These are phyloP conservation scores for Eimeria nieschulzi DNA, from an alignment of 169 alveolate species.

Conservation along the genomic window DNA sequence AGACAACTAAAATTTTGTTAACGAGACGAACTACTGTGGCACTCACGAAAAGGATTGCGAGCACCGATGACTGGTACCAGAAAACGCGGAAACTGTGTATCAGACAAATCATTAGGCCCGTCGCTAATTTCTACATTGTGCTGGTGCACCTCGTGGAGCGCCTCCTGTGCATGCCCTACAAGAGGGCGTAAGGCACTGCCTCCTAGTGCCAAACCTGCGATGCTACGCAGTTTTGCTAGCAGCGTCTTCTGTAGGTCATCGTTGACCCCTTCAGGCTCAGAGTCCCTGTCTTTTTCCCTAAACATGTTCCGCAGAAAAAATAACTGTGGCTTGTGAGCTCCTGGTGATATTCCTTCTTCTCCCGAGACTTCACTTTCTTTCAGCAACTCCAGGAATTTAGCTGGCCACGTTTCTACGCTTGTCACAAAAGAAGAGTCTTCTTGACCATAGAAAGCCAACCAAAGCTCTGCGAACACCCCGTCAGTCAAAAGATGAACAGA, in stretches of 20 bases:
- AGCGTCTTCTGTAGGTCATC: slow-evolving; percentile 1
- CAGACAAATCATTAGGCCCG: neutral
- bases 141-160: slow-evolving; percentile 18
- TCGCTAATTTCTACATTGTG: neutral
- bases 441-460: slow-evolving; percentile 45
- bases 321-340: slow-evolving; percentile 28
- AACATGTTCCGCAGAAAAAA: slow-evolving; percentile 17
- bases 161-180: neutral
- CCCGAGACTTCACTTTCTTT: neutral
- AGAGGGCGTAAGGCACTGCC: slow-evolving; percentile 20
- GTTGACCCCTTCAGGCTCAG: neutral
- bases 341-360: slow-evolving; percentile 22
- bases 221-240: slow-evolving; percentile 16
- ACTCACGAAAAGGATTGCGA: slow-evolving; percentile 50
- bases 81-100: slow-evolving; percentile 23
- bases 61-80: slow-evolving; percentile 44
- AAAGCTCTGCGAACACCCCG: slow-evolving; percentile 26
- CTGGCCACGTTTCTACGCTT: slow-evolving; percentile 40
- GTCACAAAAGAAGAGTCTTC: slow-evolving; percentile 20
- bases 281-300: neutral
- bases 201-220: slow-evolving; percentile 38
- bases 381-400: neutral
- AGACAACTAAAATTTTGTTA: too few species aligned
- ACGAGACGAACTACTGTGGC: neutral
- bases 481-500: neutral